These are phyloP conservation scores for Royoungia palumana DNA, from an alignment of 768 basidiomycete species.

Conservation along the genomic window DNA sequence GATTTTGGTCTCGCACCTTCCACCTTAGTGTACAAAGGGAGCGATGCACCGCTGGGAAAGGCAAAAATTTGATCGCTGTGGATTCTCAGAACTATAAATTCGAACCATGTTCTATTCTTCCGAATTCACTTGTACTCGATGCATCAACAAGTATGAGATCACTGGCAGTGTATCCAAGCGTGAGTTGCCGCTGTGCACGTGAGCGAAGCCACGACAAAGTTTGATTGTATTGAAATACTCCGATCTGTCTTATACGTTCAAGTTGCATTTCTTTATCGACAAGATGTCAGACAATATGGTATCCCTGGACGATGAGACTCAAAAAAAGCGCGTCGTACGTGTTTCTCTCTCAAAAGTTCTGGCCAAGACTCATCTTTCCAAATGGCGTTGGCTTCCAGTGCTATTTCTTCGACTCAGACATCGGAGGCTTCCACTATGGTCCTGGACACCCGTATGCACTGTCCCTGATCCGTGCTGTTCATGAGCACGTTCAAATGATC, in stretches of 20 bases:
- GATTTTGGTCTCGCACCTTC: slow-evolving; percentile 88
- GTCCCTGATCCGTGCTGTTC: not conserved
- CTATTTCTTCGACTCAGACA: slow-evolving; percentile 99
- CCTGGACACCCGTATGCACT: slow-evolving; percentile 82
- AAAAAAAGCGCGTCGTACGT: slow-evolving; percentile 86
- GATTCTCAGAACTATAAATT: slow-evolving; percentile 5
- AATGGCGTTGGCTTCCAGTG: slow-evolving; percentile 50
- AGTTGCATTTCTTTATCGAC: too few species aligned
- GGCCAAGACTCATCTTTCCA: slow-evolving; percentile 4
- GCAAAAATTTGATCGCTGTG: slow-evolving; percentile 49
- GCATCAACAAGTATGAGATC: too few species aligned
- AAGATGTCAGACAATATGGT: slow-evolving; percentile 45
- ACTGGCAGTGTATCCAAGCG: too few species aligned
- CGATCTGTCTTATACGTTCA: too few species aligned
- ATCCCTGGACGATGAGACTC: slow-evolving; percentile 66
- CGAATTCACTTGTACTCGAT: too few species aligned
- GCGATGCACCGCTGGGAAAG: slow-evolving; percentile 59
- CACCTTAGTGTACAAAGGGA: slow-evolving; percentile 72
- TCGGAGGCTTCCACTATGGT: slow-evolving; percentile 99
- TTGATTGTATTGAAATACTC: too few species aligned
- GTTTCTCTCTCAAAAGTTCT: not conserved
- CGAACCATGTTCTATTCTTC: slow-evolving; percentile 7
- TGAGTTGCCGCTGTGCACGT: slow-evolving; percentile 15
- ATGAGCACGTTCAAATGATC: not conserved
- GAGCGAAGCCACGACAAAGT: slow-evolving; percentile 2